phyloP scores from a whole-genome alignment of 805 yeast species.

The Yamadazyma takamatsuzukensis region DNA sequence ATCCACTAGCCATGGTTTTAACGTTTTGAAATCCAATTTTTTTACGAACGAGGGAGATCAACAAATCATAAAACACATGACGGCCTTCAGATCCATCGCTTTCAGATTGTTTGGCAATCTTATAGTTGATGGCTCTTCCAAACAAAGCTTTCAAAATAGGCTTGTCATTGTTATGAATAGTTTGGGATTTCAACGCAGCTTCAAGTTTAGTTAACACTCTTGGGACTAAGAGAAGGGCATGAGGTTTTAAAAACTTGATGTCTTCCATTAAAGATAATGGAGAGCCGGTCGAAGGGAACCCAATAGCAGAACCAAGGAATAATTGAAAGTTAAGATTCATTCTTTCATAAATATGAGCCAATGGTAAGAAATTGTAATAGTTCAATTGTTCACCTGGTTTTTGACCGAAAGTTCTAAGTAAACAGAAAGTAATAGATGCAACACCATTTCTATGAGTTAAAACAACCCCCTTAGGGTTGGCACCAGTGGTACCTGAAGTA shows the following conservation, averaged over 20 bases:
- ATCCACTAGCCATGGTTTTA: constrained; percentile 36
- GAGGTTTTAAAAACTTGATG: constrained; percentile 24
- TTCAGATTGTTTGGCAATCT: constrained; percentile 27
- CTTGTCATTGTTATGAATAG: constrained; percentile 22
- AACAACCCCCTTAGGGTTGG: constrained; percentile 65
- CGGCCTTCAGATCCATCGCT: constrained; percentile 36
- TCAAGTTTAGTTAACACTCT: constrained; percentile 34
- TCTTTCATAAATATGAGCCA: constrained; percentile 59
- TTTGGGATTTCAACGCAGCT: constrained; percentile 21
- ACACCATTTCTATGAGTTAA: constrained; percentile 49
- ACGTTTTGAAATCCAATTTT: constrained; percentile 35
- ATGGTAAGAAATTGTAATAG: constrained; percentile 47
- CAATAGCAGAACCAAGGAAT: constrained; percentile 47
- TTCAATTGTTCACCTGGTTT: constrained; percentile 6
- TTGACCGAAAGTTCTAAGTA: constrained; percentile 19
- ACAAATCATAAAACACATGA: constrained; percentile 31
- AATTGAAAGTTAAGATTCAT: constrained; percentile 42
- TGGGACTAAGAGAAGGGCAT: constrained; percentile 33
- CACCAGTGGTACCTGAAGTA: constrained; percentile 75
- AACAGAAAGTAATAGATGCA: constrained; percentile 42
- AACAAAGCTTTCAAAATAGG: constrained; percentile 21
- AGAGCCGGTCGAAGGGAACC: constrained; percentile 43
- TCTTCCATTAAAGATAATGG: constrained; percentile 28
- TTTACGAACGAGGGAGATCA: constrained; percentile 25
- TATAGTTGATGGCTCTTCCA: constrained; percentile 17